phyloP scores from a whole-genome alignment of 768 basidiomycete genomes.

The Lyophyllum semitale region DNA sequence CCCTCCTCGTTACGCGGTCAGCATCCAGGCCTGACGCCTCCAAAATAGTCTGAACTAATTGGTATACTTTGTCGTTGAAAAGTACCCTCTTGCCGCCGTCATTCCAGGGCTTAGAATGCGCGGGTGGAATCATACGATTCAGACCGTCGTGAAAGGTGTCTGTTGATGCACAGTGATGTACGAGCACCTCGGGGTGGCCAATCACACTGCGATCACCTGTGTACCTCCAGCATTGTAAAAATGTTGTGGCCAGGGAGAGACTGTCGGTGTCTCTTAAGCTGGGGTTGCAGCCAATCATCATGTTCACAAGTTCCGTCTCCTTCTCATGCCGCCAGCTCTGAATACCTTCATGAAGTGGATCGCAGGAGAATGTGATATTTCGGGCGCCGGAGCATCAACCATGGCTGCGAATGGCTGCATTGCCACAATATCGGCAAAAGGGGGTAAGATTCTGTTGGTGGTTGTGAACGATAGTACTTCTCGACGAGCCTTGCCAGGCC shows the following conservation, averaged over 20 bases:
- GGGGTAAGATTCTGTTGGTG: background rate
- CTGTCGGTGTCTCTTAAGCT: background rate
- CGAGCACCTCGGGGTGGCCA: background rate
- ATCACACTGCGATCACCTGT: background rate
- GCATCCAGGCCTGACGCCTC: conserved; percentile 9
- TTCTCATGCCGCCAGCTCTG: conserved; percentile 5
- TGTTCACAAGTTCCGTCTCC: conserved; percentile 6
- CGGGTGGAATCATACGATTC: too few relatives aligned
- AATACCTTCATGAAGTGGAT: conserved; percentile 1
- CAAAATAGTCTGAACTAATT: conserved; percentile 3
- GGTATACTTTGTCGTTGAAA: background rate
- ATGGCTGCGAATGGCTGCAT: background rate
- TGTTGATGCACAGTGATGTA: background rate
- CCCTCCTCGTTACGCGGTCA: background rate
- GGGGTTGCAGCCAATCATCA: background rate
- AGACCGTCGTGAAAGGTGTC: too few relatives aligned
- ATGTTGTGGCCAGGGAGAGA: background rate
- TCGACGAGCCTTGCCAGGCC: background rate
- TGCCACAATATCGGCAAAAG: background rate
- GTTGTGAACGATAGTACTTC: background rate
- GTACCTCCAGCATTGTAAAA: background rate
- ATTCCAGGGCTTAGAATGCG: background rate
- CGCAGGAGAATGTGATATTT: background rate
- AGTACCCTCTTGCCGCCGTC: background rate
- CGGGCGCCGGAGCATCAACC: conserved; percentile 5